Percentiles rank a stretch among this genome's conserved stretches.
Evolutionary conservation across 495 filamentous ascomycete genomes (phyloP).

Genomic region (Saxophila tyrrhenica): DNA sequence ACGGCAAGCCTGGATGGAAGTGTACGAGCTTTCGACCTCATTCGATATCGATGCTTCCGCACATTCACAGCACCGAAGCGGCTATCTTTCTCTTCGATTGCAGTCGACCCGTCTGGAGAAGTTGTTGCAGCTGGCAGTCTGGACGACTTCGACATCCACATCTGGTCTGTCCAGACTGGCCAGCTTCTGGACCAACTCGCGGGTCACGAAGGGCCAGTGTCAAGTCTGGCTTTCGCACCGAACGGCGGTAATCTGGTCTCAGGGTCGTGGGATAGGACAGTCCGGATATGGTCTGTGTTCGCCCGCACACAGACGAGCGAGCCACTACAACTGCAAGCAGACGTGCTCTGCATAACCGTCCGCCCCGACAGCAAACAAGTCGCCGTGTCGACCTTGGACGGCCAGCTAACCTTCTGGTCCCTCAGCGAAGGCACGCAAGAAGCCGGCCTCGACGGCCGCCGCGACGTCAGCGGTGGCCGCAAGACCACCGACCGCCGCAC

Average conservation of each 20-base stretch:
- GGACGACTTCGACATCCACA: constrained; percentile 92
- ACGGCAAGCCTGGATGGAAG: constrained; percentile 90
- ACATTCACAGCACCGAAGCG: constrained; percentile 90
- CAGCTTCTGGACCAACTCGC: constrained; percentile 83
- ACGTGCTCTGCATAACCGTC: constrained; percentile 77
- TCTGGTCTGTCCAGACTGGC: constrained; percentile 97
- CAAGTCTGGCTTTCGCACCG: constrained; percentile 74
- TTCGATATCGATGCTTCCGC: constrained; percentile 90
- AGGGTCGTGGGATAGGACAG: constrained; percentile 91
- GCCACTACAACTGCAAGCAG: constrained; percentile 77
- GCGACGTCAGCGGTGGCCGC: constrained; percentile 86
- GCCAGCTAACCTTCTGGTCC: constrained; percentile 90
- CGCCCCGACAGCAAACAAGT: constrained; percentile 84
- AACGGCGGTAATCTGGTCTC: constrained; percentile 73
- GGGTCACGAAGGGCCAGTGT: constrained; percentile 89
- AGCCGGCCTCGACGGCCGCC: constrained; percentile 69
- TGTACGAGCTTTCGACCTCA: constrained; percentile 89
- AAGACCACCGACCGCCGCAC: constrained; percentile 76
- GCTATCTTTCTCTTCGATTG: constrained; percentile 81
- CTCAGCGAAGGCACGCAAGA: constrained; percentile 76
- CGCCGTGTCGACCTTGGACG: constrained; percentile 84
- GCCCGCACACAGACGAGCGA: constrained; percentile 87
- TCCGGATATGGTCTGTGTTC: constrained; percentile 92
- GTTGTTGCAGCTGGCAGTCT: constrained; percentile 89
- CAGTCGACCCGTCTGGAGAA: constrained; percentile 94